Evolutionary conservation across 345 rosid species (phyloP), one percentile per base, ranked within the genome.

Genomic region (Stellera chamaejasme): DNA sequence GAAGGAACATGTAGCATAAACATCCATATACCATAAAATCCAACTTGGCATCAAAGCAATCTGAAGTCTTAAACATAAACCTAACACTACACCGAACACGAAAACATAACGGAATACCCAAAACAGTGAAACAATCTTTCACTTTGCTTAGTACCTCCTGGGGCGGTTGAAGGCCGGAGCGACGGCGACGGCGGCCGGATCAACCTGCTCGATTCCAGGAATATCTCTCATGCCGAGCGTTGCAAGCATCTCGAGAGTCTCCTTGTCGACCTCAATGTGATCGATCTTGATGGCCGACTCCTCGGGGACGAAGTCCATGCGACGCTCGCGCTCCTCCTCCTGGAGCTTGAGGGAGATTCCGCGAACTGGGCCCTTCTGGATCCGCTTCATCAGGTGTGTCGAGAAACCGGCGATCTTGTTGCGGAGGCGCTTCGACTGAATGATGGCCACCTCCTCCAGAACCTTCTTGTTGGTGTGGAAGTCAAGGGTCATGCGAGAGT

Each of bases 371-470:
- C 89, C 89, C 66, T 74, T 80, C 72, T 80, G 85, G 59, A 83
- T 80, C 49, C 86, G 77, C 74, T 80, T 80, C 86, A 83, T 83
- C 27, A 83, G 77, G 66, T 83, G 84, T 39, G 86, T 83, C 3
- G 86, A 76, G 75, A 78, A 83, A 19, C 90, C 87, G 10, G 90
- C 87, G 71, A 83, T 81, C 79, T 83, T 81, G 81, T 81, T 83
- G 2, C 90, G 87, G 62, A 83, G 84, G 0, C 87, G 63, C 68
- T 83, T 83, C 0, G 90, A 78, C 3, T 87, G 87, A 51, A 83
- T 81, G 59, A 83, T 79, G 14, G 90, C 87, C 6, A 83, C 84
- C 55, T 83, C 87, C 39, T 74, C 87, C 5, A 81, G 71, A 10
- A 83, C 73, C 73, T 81, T 81, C 79, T 83, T 83, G 80, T 83